phyloP scores from a whole-genome alignment of 129 eudicot genomes.

The Flaveria robusta region DNA sequence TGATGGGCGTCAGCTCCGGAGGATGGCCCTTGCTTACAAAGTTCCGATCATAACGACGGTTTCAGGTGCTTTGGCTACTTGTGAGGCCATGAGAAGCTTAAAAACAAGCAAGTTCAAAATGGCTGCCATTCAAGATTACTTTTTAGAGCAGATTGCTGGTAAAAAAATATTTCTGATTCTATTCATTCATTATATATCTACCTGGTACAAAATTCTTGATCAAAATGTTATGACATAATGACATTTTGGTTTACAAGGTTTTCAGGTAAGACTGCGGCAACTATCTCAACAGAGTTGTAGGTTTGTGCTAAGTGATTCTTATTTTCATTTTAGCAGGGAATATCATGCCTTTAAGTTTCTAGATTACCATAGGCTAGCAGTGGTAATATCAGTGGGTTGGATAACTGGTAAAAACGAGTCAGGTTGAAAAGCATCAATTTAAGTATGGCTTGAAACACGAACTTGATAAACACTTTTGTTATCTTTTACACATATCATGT shows the following conservation, averaged over 20 bases:
- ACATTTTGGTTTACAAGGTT: slow-evolving; percentile 8
- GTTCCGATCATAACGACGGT: slow-evolving; percentile 84
- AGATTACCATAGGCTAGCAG: not conserved
- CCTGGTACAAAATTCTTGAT: too few species aligned
- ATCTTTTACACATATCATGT: too few species aligned
- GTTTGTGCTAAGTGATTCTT: slow-evolving; percentile 23
- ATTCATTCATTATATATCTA: not conserved
- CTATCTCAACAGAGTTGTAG: slow-evolving; percentile 33
- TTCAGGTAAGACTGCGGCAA: slow-evolving; percentile 37
- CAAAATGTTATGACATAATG: not conserved
- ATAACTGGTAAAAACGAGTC: not conserved
- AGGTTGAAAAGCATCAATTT: not conserved
- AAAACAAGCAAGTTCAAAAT: slow-evolving; percentile 56
- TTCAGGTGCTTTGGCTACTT: slow-evolving; percentile 90
- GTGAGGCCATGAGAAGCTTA: slow-evolving; percentile 78
- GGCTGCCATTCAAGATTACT: slow-evolving; percentile 93
- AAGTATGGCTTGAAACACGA: not conserved
- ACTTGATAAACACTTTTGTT: not conserved
- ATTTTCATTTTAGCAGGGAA: not conserved
- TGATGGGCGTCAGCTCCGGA: slow-evolving; percentile 77
- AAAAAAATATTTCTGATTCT: not conserved
- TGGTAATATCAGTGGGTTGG: not conserved
- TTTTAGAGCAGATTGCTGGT: slow-evolving; percentile 32
- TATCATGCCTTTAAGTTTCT: too few species aligned
- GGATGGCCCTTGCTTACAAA: slow-evolving; percentile 93